A percentile compares a stretch with the other conserved stretches of the same genome.
Evolutionary conservation across 257 asterid genomes (phyloP).

Genomic region (Ophiorrhiza pumila): DNA sequence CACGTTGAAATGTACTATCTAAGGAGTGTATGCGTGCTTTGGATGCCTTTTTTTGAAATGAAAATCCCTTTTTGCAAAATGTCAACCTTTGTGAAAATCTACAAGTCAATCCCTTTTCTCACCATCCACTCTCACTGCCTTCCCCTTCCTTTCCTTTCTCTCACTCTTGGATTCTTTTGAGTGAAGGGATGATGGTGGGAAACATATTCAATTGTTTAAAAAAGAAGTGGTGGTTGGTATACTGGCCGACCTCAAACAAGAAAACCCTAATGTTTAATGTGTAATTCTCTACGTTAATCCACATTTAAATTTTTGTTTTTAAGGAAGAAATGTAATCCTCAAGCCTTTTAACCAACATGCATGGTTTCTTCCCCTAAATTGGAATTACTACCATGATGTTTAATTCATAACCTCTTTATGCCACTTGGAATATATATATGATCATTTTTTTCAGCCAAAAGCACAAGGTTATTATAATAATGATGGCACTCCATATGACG

Average conservation of each 20-base stretch:
- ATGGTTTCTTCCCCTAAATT: conserved; percentile 18
- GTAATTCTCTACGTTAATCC: neutral
- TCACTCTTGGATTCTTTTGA: conserved; percentile 46
- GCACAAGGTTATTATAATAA: conserved; percentile 14
- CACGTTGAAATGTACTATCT: no score
- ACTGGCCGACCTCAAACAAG: conserved; percentile 25
- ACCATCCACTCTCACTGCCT: conserved; percentile 7
- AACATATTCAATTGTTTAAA: conserved; percentile 42
- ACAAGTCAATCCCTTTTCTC: conserved; percentile 45
- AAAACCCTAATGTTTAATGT: neutral
- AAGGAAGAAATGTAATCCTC: conserved; percentile 29
- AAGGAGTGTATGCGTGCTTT: conserved; percentile 28
- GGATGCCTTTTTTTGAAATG: conserved; percentile 52
- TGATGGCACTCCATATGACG: conserved; percentile 18
- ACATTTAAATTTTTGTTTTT: neutral
- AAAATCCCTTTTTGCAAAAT: conserved; percentile 36
- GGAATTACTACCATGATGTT: conserved; percentile 8
- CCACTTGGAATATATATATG: conserved; percentile 5
- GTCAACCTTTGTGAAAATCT: conserved; percentile 51
- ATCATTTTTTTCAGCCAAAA: neutral
- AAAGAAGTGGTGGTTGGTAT: conserved; percentile 42
- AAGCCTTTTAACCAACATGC: conserved; percentile 25
- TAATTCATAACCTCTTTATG: conserved; percentile 11
- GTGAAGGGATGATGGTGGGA: conserved; percentile 51
- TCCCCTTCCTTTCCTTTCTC: neutral